Evolutionary conservation across 208 protist genomes (phyloP).

Genomic region (Trypanosomatidae sp.): DNA sequence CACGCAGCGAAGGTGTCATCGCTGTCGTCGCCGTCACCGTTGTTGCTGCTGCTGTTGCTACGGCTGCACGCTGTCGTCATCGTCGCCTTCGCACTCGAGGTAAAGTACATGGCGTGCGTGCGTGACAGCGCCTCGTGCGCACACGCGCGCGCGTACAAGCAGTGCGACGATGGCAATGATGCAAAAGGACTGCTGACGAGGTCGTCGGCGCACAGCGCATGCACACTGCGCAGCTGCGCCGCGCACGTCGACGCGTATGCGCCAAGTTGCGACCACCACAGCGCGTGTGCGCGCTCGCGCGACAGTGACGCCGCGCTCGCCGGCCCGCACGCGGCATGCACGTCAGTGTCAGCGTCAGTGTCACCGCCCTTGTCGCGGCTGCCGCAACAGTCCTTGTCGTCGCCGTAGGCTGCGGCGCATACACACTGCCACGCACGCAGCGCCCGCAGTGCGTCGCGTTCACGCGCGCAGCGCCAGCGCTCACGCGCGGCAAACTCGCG

Average conservation of each 20-base stretch:
- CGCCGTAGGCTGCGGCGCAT: not conserved
- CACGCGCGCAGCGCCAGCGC: not conserved
- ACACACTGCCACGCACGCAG: not conserved
- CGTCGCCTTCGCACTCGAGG: no score
- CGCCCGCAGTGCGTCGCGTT: not conserved
- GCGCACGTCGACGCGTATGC: constrained; percentile 10
- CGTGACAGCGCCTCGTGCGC: no score
- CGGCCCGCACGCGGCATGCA: constrained; percentile 2
- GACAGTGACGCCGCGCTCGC: not conserved
- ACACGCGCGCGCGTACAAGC: no score
- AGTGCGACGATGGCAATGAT: no score
- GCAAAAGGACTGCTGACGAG: constrained; percentile 19
- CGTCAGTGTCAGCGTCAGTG: constrained; percentile 4
- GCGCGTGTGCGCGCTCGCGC: not conserved
- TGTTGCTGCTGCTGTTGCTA: no score
- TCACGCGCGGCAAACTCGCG: constrained; percentile 1
- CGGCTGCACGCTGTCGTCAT: no score
- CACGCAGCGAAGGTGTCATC: no score
- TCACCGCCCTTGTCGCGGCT: constrained; percentile 4
- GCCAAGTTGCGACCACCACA: not conserved
- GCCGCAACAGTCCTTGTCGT: not conserved
- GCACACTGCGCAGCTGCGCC: constrained; percentile 4
- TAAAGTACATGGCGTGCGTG: no score
- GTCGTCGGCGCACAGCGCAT: constrained; percentile 7
- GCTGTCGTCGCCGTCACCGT: no score